Percentiles rank a stretch among this genome's conserved stretches.
These are phyloP conservation scores for Ophiosphaerella korrae DNA, from an alignment of 2,329 filamentous ascomycete genomes.

Conservation along the genomic window DNA sequence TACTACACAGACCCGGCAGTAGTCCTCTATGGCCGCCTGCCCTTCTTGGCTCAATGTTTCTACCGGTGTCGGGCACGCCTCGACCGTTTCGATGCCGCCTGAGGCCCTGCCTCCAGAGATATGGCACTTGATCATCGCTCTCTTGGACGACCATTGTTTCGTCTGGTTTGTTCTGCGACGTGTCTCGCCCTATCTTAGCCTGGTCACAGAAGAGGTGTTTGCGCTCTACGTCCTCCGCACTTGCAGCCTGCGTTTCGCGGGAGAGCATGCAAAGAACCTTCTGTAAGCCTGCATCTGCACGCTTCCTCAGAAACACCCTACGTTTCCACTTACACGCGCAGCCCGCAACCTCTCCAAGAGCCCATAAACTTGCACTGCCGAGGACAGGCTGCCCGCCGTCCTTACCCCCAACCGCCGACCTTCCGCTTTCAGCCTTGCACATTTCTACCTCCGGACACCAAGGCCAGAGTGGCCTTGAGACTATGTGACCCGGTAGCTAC, in stretches of 20 bases:
- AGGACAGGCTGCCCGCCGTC: not conserved
- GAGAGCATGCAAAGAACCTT: slow-evolving; percentile 16
- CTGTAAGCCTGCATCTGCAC: slow-evolving; percentile 11
- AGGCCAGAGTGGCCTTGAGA: slow-evolving; percentile 17
- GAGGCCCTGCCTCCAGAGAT: slow-evolving; percentile 21
- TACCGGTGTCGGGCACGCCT: slow-evolving; percentile 15
- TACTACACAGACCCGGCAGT: too few species aligned
- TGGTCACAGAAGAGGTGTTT: slow-evolving; percentile 23
- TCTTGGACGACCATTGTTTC: slow-evolving; percentile 24
- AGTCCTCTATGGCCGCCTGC: slow-evolving; percentile 6
- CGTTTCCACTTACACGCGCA: slow-evolving; percentile 9
- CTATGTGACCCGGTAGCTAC: slow-evolving; percentile 15
- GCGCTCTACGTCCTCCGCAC: slow-evolving; percentile 18
- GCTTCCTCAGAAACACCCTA: too few species aligned
- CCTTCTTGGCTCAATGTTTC: slow-evolving; percentile 11
- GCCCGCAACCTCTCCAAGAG: not conserved
- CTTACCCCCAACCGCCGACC: slow-evolving; percentile 8
- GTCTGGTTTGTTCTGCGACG: slow-evolving; percentile 27
- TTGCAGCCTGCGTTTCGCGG: slow-evolving; percentile 23
- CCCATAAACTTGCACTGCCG: not conserved
- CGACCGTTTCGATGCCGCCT: slow-evolving; percentile 10
- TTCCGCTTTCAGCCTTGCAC: slow-evolving; percentile 24
- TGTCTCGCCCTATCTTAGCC: slow-evolving; percentile 13
- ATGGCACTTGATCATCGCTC: slow-evolving; percentile 18
- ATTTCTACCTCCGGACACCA: slow-evolving; percentile 22